Conservation (phyloP, 768 basidiomycete genomes). For the Macrolepiota albuminosa region DNA sequence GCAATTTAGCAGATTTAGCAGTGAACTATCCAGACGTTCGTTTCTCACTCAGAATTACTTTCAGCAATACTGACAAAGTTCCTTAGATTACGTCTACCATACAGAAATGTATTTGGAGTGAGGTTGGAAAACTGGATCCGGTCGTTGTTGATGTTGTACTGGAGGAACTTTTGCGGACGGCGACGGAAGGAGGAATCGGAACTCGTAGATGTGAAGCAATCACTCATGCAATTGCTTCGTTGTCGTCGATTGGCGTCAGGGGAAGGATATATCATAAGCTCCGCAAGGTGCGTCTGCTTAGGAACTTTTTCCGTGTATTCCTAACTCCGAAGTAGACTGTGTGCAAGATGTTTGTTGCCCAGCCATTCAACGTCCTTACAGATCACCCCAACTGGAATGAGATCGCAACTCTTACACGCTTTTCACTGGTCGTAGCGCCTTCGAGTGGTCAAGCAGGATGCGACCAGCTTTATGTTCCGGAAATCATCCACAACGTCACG, state of each 20-base stretch:
- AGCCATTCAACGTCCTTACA: constrained; percentile 54
- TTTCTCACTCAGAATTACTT: not conserved
- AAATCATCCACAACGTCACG: constrained; percentile 75
- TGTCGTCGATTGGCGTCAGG: constrained; percentile 74
- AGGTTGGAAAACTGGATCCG: constrained; percentile 67
- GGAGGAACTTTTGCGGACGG: constrained; percentile 76
- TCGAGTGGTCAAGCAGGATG: constrained; percentile 58
- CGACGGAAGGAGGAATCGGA: constrained; percentile 79
- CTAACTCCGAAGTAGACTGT: constrained; percentile 44
- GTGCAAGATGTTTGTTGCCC: constrained; percentile 59
- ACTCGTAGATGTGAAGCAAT: constrained; percentile 72
- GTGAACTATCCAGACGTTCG: constrained; percentile 66
- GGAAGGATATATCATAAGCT: constrained; percentile 75
- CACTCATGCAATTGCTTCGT: constrained; percentile 64
- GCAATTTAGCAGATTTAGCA: constrained; percentile 74
- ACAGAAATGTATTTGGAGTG: constrained; percentile 74
- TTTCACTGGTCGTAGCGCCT: constrained; percentile 69
- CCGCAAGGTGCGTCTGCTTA: constrained; percentile 53
- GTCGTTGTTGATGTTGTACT: constrained; percentile 66
- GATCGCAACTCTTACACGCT: constrained; percentile 72
- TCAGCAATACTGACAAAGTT: constrained; percentile 4
- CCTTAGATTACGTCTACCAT: constrained; percentile 57
- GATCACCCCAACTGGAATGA: constrained; percentile 80
- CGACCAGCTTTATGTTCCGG: constrained; percentile 78
- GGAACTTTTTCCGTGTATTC: not conserved